Conservation (phyloP, 1,284 basidiomycete genomes). For the Bjerkandera adusta region DNA sequence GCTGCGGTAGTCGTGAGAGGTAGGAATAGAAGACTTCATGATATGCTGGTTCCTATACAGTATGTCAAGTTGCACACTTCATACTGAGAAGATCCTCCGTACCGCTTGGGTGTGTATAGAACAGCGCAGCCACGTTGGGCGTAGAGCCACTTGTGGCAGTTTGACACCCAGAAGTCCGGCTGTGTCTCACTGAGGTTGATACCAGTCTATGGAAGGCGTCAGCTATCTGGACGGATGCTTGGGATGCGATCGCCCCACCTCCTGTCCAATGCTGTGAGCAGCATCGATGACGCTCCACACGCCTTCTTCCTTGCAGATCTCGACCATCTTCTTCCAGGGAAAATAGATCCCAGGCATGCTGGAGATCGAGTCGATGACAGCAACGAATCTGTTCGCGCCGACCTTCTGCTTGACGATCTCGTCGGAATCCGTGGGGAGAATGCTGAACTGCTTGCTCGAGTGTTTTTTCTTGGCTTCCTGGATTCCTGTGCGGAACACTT, state of each 20-base stretch:
- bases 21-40: conserved; percentile 76
- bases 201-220: conserved; percentile 28
- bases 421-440: conserved; percentile 19
- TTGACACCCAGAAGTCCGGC: conserved; percentile 84
- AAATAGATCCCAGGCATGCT: conserved; percentile 70
- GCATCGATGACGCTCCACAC: conserved; percentile 77
- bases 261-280: conserved; percentile 77
- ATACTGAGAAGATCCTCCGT: neutral
- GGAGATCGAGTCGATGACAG: conserved; percentile 74
- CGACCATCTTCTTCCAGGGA: conserved; percentile 80
- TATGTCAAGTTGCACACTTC: neutral
- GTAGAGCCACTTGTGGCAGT: conserved; percentile 85
- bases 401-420: conserved; percentile 17
- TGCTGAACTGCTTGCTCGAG: conserved; percentile 22
- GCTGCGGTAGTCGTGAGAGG: conserved; percentile 57
- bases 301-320: conserved; percentile 66
- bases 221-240: neutral
- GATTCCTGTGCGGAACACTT: conserved; percentile 46
- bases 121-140: conserved; percentile 72
- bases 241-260: conserved; percentile 16
- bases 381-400: conserved; percentile 51
- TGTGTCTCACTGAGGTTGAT: conserved; percentile 57
- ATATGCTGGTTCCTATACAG: conserved; percentile 72
- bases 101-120: conserved; percentile 80
- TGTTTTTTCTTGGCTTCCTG: conserved; percentile 35